Evolutionary conservation across 2,329 filamentous ascomycete species (phyloP), one percentile per base, ranked within the genome.

Genomic region (Cladosporium sp.): DNA sequence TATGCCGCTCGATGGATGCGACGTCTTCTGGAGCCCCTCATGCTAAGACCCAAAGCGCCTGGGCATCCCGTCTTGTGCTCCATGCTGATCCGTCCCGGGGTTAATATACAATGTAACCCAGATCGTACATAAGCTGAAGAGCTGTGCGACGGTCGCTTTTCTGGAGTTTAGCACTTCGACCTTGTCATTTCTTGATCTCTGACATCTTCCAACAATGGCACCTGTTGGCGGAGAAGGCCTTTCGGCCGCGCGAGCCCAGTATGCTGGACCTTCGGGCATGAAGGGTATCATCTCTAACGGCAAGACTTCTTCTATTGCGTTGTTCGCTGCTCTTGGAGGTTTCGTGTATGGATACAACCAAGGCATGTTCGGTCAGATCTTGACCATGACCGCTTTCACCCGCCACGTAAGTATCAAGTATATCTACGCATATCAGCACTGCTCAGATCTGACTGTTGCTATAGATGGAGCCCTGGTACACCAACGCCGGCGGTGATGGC

Each of bases 311-410:
- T 57, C 56, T 10, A 65, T 68, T 55, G 64, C 62, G 5, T 59
- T 60, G 40, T 67, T 67, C 58, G 65, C 65, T 12, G 65, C 61
- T n/a, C 58, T 67, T 10, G 65, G 65, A 60, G 65, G 65, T 36
- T 60, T 67, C 25, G 58, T 67, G 7, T 67, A 67, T 61, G 65
- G 65, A 19, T 66, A 65, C 63, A 66, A 67, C 57, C 65, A 67
- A 44, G 65, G 65, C 39, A 65, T 67, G 62, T 67, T 67, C 32
- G 60, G 62, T 28, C 60, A 62, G 39, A 61, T 67, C 28, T 53
- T 67, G 42, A 63, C 63, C 10, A 67, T 66, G 65, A 54, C 39
- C 9, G 61, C 64, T 3, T 67, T 67, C 48, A 58, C 58, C 22
- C 47, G 24, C 22, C 50, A 52, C n/a, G 58, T 59, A 24, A 24